Base-by-base conservation (phyloP, 2,329 filamentous ascomycete genomes). In the Hirsutella rhossiliensis region DNA sequence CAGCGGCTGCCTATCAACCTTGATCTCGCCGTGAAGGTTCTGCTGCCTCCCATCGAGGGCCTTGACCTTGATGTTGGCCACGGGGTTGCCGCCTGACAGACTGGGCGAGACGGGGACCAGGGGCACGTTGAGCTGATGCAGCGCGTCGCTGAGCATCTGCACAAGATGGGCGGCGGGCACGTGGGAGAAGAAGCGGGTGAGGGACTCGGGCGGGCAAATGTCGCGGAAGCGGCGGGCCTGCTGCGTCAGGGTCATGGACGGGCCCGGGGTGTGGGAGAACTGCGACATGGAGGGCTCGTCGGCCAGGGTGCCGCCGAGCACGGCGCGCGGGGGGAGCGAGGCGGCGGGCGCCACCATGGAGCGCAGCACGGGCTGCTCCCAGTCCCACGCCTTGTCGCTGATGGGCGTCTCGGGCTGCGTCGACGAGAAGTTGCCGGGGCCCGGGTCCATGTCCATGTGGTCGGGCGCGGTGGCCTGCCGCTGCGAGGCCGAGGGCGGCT, bases 161-260 rank as follows among this genome's bases (percentile, higher is more conserved):
- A 94, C 73, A 1, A 98, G 76, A 45, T 90, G 75, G 13, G 76
- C 68, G 6, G 87, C 70, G 2, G 87, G 77, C 56, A 90, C 80
- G 41, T 82, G 77, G 1, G 89, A 96, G 64, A 92, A 89, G 73
- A 98, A 98, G 45, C 89, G 84, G 7, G 90, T 90, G 49, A 98
- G 77, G 0, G 85, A 80, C 59, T 94, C 85, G 8, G 84, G 73
- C 0, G 92, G 94, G 38, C 96, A 79, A 54, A 98, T 94, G 60
- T 98, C 92, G 50, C 78, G 78, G 72, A 97, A 98, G 38, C 76
- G 79, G 28, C 84, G 84, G 4, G 92, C 92, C 48, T 84, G 83
- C 62, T 98, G 92, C 1, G 92, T 98, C 36, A 94, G 75, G 38
- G 80, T 86, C 48, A 95, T 67, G 1, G 89, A 87, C 0, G 95